Evolutionary conservation across 768 basidiomycete genomes (phyloP).

Genomic region (Strobilomyces dryophilus): DNA sequence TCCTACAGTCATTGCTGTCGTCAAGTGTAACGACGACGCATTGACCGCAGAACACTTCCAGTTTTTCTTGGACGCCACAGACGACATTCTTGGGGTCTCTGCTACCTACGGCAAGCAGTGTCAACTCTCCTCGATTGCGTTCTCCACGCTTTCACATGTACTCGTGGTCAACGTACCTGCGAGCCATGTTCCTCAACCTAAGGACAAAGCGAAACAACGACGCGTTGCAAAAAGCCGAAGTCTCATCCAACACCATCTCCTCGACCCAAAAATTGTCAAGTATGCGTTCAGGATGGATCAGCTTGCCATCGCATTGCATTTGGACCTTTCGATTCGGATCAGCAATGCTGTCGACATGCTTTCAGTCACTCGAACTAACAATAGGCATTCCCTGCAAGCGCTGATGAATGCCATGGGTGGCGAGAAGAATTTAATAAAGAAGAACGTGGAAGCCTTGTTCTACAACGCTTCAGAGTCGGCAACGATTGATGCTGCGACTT

Average conservation of each 20-base stretch:
- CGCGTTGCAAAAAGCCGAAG: constrained; percentile 8
- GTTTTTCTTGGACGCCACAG: constrained; percentile 27
- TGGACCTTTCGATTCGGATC: constrained; percentile 36
- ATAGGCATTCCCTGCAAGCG: constrained; percentile 33
- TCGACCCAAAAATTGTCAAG: constrained; percentile 27
- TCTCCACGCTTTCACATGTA: constrained; percentile 34
- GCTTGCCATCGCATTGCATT: constrained; percentile 36
- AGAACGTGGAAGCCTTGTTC: constrained; percentile 30
- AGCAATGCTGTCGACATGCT: constrained; percentile 39
- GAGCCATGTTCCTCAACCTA: constrained; percentile 6
- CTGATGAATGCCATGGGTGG: constrained; percentile 38
- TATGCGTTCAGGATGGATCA: constrained; percentile 46
- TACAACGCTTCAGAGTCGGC: constrained; percentile 9
- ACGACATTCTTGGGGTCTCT: constrained; percentile 37
- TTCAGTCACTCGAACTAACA: constrained; percentile 21
- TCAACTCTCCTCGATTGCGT: constrained; percentile 35
- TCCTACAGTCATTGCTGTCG: constrained; percentile 27
- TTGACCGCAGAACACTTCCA: constrained; percentile 23
- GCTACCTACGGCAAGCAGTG: constrained; percentile 37
- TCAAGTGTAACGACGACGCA: constrained; percentile 22
- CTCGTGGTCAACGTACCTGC: constrained; percentile 34
- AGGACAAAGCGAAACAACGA: neutral
- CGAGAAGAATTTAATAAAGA: constrained; percentile 25
- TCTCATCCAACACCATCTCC: constrained; percentile 30
- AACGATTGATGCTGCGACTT: constrained; percentile 12